Evolutionary conservation across 805 yeast genomes (phyloP).

Genomic region (Saturnispora ahearnii): DNA sequence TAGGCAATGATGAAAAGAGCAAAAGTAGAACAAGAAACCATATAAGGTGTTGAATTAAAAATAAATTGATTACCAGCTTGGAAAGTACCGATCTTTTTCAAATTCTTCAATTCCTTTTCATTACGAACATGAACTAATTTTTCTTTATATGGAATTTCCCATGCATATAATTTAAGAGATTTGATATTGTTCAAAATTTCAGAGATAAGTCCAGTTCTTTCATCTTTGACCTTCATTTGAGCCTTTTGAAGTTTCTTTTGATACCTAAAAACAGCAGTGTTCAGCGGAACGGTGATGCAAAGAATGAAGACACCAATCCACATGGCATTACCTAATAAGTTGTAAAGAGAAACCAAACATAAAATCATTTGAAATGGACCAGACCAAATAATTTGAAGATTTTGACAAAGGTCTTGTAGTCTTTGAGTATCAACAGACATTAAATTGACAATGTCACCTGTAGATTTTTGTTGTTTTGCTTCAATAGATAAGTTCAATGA

Average conservation of each 20-base stretch:
- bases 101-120: constrained; percentile 70
- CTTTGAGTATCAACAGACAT: constrained; percentile 93
- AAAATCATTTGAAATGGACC: constrained; percentile 83
- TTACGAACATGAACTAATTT: constrained; percentile 78
- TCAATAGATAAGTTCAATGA: constrained; percentile 63
- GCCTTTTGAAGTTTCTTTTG: constrained; percentile 68
- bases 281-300: constrained; percentile 70
- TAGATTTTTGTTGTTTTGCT: constrained; percentile 58
- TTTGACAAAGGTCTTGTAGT: constrained; percentile 72
- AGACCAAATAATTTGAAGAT: constrained; percentile 78
- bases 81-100: constrained; percentile 64
- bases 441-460: constrained; percentile 90
- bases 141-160: constrained; percentile 82
- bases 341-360: constrained; percentile 66
- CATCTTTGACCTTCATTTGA: constrained; percentile 88
- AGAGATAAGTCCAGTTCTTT: constrained; percentile 79
- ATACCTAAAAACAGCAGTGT: constrained; percentile 55
- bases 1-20: constrained; percentile 55
- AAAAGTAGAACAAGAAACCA: constrained; percentile 86
- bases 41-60: constrained; percentile 80
- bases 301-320: constrained; percentile 89
- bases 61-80: constrained; percentile 64
- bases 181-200: constrained; percentile 88
- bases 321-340: constrained; percentile 78
- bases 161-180: constrained; percentile 86